Conservation (phyloP, 768 basidiomycete genomes). For the Pilatotrama ljubarskyi region DNA sequence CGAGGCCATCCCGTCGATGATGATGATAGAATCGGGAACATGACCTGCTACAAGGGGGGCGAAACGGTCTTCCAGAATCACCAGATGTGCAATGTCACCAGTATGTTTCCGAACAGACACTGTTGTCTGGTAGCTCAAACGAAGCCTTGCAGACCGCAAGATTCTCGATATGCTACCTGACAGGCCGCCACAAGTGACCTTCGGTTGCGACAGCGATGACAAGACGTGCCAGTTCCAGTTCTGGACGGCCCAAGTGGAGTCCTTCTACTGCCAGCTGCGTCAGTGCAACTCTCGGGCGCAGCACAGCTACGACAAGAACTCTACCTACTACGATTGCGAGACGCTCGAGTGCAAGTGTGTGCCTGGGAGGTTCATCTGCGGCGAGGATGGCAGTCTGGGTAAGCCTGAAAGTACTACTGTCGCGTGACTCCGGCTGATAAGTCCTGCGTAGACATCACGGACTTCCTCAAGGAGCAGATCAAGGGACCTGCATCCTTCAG, state of each 20-base stretch:
- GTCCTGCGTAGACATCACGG: conserved; percentile 72
- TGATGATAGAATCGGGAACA: conserved; percentile 51
- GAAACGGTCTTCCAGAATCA: conserved; percentile 93
- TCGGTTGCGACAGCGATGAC: conserved; percentile 73
- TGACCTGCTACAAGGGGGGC: conserved; percentile 95
- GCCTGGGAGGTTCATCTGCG: conserved; percentile 93
- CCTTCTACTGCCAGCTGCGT: conserved; percentile 90
- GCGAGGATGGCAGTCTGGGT: conserved; percentile 93
- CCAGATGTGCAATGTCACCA: conserved; percentile 98
- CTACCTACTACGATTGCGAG: conserved; percentile 77
- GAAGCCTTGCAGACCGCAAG: conserved; percentile 70
- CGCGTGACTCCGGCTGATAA: not conserved
- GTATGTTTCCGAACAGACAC: conserved; percentile 47
- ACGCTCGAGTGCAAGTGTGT: conserved; percentile 89
- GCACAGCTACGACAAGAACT: conserved; percentile 63
- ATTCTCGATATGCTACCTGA: conserved; percentile 92
- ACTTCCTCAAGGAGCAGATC: conserved; percentile 89
- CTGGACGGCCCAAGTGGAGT: conserved; percentile 94
- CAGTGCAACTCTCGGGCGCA: conserved; percentile 55
- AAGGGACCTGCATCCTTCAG: conserved; percentile 87
- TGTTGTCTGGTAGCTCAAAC: not conserved
- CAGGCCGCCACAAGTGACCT: conserved; percentile 94
- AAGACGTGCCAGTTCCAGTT: conserved; percentile 92
- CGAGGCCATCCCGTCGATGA: conserved; percentile 40
- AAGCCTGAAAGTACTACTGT: conserved; percentile 33